Percentiles rank a stretch among this genome's conserved stretches.
Conservation (phyloP, 495 filamentous ascomycete species). For the Daldinia bambusicola region DNA sequence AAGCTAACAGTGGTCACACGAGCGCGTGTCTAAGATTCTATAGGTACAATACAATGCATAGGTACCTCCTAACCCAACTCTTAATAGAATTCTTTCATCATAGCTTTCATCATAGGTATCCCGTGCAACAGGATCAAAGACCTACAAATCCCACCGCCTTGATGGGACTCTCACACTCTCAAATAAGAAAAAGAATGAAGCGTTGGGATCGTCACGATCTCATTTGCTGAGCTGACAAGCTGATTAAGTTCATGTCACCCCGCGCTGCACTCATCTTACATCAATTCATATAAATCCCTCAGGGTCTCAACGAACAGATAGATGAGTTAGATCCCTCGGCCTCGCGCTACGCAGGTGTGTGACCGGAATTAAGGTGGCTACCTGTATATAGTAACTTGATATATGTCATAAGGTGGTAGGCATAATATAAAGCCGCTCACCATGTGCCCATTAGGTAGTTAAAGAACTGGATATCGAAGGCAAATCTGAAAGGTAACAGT, state of each 20-base stretch:
- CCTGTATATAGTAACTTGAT: neutral
- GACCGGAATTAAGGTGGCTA: conserved; percentile 18
- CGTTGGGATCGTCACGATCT: conserved; percentile 15
- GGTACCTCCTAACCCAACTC: too few species aligned
- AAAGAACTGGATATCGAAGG: neutral
- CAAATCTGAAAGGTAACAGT: neutral
- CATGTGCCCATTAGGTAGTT: neutral
- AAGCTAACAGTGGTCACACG: neutral
- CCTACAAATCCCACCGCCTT: neutral
- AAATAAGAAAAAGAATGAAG: neutral
- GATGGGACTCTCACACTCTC: too few species aligned
- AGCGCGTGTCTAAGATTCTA: neutral
- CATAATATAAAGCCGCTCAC: neutral
- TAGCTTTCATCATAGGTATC: conserved; percentile 15
- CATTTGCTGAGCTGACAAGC: conserved; percentile 8
- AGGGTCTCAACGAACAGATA: conserved; percentile 22
- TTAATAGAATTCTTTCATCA: too few species aligned
- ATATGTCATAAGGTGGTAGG: conserved; percentile 2
- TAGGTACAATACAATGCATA: too few species aligned
- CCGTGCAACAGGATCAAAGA: conserved; percentile 16
- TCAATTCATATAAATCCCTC: conserved; percentile 32
- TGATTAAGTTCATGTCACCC: conserved; percentile 5
- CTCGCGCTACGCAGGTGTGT: neutral
- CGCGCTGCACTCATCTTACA: conserved; percentile 22
- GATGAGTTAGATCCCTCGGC: conserved; percentile 25